Conservation (phyloP, 2,329 filamentous ascomycete genomes). For the Alternaria longipes region DNA sequence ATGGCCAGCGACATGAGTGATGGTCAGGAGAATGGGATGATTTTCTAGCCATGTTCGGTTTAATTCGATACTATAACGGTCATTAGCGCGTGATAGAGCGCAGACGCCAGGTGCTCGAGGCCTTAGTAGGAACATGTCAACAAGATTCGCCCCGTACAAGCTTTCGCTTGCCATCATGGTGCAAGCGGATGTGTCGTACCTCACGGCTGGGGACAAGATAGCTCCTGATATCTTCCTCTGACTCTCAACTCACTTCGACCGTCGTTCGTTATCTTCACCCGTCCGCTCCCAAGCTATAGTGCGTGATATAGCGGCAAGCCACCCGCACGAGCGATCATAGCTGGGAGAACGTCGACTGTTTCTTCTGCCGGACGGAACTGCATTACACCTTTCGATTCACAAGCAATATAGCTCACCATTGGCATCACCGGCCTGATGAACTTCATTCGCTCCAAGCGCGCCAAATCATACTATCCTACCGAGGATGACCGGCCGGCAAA, state of each 20-base stretch:
- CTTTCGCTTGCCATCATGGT: conserved; percentile 14
- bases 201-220: not conserved
- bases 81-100: conserved; percentile 31
- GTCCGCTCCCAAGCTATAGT: conserved; percentile 11
- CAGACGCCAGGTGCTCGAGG: conserved; percentile 28
- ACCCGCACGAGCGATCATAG: conserved; percentile 8
- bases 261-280: not conserved
- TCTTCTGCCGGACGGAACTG: not conserved
- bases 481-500: conserved; percentile 47
- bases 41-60: conserved; percentile 18
- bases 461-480: conserved; percentile 34
- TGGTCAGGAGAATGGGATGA: conserved; percentile 5
- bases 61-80: conserved; percentile 19
- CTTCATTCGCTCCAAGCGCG: conserved; percentile 35
- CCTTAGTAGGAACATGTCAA: conserved; percentile 11
- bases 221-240: conserved; percentile 13
- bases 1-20: conserved; percentile 6
- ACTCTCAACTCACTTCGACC: not conserved
- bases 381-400: not conserved
- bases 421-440: conserved; percentile 30
- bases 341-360: not conserved
- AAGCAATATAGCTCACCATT: not conserved
- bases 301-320: conserved; percentile 17
- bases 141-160: conserved; percentile 8
- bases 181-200: not conserved